Evolutionary conservation across 139 green algal species (phyloP), one percentile per base, ranked within the genome.

Genomic region (Chlorella sp.): DNA sequence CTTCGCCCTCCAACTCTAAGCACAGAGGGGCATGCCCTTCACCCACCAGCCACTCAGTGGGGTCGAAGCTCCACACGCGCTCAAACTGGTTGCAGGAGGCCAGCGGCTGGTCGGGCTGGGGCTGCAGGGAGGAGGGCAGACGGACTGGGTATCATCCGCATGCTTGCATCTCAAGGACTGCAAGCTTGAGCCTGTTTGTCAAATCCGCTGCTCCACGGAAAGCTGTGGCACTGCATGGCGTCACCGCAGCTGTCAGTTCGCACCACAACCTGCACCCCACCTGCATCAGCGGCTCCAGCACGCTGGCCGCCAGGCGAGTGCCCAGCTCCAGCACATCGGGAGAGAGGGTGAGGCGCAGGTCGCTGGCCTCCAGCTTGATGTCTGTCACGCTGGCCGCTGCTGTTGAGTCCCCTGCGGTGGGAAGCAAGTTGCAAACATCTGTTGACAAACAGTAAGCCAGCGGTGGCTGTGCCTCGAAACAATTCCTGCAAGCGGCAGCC

Each of bases 321-420:
- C 67, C 87, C 80, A 98, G 88, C 69, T 95, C 89, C 67, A 96
- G 67, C 12, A 95, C 87, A 44, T 94, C 91, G 4, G 93, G 90
- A 0, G 94, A 94, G 79, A 98, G 75, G 2, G 89, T 92, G 23
- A 95, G 80, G 1, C 80, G 78, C 36, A 97, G 72, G 28, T 89
- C 60, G 16, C 85, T 88, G 11, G 89, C 36, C 28, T 87, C 83
- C 56, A 98, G 36, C 17, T 88, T 70, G 13, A 96, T 23, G 62
- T 95, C 86, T 0, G 81, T 85, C 11, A 60, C 51, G 15, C 51
- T 60, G 9, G 51, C 51, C 2, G 51, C 12, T 21, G 51, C 11
- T 20, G 51, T 3, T 9, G 12, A 20, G 51, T 55, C 51, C 2
- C 11, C 51, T 60, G 51, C 51, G 3, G 51, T 21, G 11, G 51